These are phyloP conservation scores for Paspalum vaginatum DNA, from an alignment of 176 grass and related monocot genomes.

Conservation along the genomic window DNA sequence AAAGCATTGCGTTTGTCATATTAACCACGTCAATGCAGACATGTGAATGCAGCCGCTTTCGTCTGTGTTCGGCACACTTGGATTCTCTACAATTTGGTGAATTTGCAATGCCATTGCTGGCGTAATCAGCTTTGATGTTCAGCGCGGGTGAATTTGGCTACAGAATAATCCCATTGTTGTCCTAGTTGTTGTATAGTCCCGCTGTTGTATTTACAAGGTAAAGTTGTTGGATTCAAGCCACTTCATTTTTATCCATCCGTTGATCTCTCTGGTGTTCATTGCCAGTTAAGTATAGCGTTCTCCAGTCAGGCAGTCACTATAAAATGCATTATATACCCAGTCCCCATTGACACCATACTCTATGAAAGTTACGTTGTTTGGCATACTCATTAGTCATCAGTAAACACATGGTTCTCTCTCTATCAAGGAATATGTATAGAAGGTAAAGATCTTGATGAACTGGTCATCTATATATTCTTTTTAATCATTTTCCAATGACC, in stretches of 20 bases:
- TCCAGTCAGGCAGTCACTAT: not conserved
- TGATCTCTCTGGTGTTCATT: not conserved
- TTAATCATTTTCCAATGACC: constrained; percentile 24
- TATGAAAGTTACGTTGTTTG: constrained; percentile 24
- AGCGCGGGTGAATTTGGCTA: not conserved
- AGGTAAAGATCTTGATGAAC: constrained; percentile 26
- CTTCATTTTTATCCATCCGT: constrained; percentile 15
- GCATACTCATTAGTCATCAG: not conserved
- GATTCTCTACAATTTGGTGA: not conserved
- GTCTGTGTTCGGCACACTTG: not conserved
- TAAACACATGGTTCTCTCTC: constrained; percentile 29
- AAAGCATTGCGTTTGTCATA: constrained; percentile 41
- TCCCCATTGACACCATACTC: not conserved
- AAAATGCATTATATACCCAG: constrained; percentile 29
- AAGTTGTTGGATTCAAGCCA: constrained; percentile 5
- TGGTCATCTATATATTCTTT: constrained; percentile 11
- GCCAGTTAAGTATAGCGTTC: constrained; percentile 14
- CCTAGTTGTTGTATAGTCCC: not conserved
- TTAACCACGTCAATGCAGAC: constrained; percentile 25
- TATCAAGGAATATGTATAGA: not conserved
- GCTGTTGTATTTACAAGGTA: constrained; percentile 39
- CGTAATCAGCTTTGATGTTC: constrained; percentile 21
- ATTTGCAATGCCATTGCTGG: not conserved
- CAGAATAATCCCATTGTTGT: not conserved
- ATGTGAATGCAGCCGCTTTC: constrained; percentile 15